These are phyloP conservation scores for Xylariaceae sp. DNA, from an alignment of 2,329 filamentous ascomycete species.

Conservation along the genomic window DNA sequence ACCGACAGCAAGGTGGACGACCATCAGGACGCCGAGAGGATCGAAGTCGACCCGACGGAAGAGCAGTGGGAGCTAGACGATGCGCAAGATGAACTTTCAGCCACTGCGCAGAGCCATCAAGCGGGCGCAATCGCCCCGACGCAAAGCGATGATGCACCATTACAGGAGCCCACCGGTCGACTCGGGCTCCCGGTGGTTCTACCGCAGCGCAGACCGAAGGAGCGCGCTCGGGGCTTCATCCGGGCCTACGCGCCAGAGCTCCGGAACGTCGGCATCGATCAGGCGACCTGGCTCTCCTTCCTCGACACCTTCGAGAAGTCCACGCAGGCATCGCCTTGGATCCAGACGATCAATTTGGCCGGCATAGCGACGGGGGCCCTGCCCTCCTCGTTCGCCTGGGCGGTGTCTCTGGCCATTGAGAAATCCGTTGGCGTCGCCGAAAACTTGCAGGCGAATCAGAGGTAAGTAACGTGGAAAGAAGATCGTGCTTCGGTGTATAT, in stretches of 20 bases:
- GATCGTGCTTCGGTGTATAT: too few species aligned
- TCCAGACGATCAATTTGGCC: constrained; percentile 18
- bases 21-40: not conserved
- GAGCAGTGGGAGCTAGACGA: constrained; percentile 22
- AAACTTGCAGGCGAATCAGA: constrained; percentile 13
- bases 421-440: constrained; percentile 12
- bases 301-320: constrained; percentile 28
- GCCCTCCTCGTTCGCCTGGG: constrained; percentile 7
- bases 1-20: not conserved
- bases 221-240: constrained; percentile 29
- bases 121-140: not conserved
- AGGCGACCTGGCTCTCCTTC: constrained; percentile 27
- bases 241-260: constrained; percentile 31
- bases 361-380: constrained; percentile 11
- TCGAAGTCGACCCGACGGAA: not conserved
- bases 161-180: not conserved
- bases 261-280: constrained; percentile 26
- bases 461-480: constrained; percentile 5
- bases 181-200: constrained; percentile 27
- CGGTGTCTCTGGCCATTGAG: constrained; percentile 10
- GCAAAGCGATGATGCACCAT: not conserved
- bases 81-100: constrained; percentile 10
- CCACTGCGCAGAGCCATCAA: not conserved
- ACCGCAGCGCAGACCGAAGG: constrained; percentile 29
- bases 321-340: constrained; percentile 4